Conservation (phyloP, 2,329 filamentous ascomycete genomes). For the Cladosporium cucumerinum region DNA sequence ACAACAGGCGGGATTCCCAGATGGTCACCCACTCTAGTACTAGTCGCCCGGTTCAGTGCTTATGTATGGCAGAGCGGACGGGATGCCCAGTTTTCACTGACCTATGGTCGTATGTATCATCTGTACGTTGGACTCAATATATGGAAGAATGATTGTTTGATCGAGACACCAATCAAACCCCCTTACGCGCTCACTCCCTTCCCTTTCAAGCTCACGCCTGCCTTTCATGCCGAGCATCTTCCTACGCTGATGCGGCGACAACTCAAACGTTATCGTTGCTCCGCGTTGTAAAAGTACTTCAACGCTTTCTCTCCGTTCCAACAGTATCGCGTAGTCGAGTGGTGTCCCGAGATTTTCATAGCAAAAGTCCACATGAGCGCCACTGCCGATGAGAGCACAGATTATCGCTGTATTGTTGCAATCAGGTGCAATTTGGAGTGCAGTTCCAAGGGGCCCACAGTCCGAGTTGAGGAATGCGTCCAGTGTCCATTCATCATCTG, state of each 20-base stretch:
- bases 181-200: too few relatives aligned
- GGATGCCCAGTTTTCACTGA: not conserved
- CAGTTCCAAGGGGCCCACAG: not conserved
- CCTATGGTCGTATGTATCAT: not conserved
- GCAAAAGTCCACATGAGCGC: not conserved
- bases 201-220: not conserved
- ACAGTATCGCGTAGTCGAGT: not conserved
- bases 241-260: not conserved
- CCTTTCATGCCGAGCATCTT: not conserved
- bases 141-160: too few relatives aligned
- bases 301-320: not conserved
- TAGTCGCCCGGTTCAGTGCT: too few relatives aligned
- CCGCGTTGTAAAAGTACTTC: not conserved
- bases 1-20: too few relatives aligned
- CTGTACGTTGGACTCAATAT: too few relatives aligned
- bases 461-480: not conserved
- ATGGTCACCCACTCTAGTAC: too few relatives aligned
- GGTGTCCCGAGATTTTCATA: not conserved
- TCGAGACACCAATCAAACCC: too few relatives aligned
- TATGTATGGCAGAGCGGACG: too few relatives aligned
- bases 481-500: not conserved
- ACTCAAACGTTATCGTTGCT: not conserved
- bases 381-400: not conserved
- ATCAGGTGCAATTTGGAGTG: not conserved
- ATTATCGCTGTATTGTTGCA: not conserved